A percentile compares a stretch with the other conserved stretches of the same genome.
phyloP scores from a whole-genome alignment of 495 filamentous ascomycete species.

The Hyaloscypha hepaticicola region DNA sequence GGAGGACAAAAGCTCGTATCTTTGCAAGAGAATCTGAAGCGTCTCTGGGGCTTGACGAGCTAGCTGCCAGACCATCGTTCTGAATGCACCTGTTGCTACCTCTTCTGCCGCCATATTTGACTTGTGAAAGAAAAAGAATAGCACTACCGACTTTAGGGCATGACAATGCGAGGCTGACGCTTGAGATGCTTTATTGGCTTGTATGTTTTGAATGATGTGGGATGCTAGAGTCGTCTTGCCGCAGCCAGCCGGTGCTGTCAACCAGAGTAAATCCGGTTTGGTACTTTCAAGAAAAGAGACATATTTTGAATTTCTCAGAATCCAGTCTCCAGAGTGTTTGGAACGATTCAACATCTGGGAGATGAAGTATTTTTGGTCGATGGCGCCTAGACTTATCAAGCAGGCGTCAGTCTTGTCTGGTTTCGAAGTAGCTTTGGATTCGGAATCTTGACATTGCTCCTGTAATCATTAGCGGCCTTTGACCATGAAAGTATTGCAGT shows the following conservation, averaged over 20 bases:
- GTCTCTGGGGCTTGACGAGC: slow-evolving; percentile 7
- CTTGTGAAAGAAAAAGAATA: slow-evolving; percentile 13
- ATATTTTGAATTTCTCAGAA: neutral
- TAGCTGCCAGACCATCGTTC: slow-evolving; percentile 14
- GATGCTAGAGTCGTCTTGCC: slow-evolving; percentile 17
- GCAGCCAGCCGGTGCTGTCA: slow-evolving; percentile 16
- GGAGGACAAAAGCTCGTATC: neutral
- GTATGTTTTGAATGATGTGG: slow-evolving; percentile 1
- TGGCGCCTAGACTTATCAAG: neutral
- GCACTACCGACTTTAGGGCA: neutral
- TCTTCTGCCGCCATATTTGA: neutral
- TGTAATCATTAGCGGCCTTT: too few relatives aligned
- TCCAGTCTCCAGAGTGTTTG: neutral
- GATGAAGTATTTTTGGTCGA: neutral
- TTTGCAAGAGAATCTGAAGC: neutral
- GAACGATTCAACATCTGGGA: neutral
- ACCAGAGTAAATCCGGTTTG: slow-evolving; percentile 5
- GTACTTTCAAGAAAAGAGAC: neutral
- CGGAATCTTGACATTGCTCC: too few relatives aligned
- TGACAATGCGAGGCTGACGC: neutral
- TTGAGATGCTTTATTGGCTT: neutral
- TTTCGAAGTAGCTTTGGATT: too few relatives aligned
- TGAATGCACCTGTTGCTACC: slow-evolving; percentile 5
- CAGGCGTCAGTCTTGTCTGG: neutral
- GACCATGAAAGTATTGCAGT: too few relatives aligned